Evolutionary conservation across 108 stramenopile genomes (phyloP).

Genomic region (Bacterosira constricta): DNA sequence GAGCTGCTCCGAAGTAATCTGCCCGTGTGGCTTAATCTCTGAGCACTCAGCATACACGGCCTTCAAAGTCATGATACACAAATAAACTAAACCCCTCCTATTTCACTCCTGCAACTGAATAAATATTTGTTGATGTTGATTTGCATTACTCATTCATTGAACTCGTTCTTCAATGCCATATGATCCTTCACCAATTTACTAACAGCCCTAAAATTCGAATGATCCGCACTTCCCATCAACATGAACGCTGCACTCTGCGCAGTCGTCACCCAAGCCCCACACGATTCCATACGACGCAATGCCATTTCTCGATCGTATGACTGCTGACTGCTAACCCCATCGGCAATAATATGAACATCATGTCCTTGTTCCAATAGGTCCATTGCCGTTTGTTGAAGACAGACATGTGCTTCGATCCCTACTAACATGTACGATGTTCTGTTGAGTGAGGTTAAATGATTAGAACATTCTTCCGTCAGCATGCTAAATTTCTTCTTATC

Average conservation of each 20-base stretch:
- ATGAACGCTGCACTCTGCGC: slow-evolving; percentile 89
- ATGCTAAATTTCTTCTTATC: slow-evolving; percentile 97
- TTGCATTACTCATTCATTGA: slow-evolving; percentile 48
- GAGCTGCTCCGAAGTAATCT: no score
- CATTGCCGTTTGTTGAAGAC: slow-evolving; percentile 90
- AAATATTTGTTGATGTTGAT: no score
- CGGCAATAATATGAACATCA: slow-evolving; percentile 90
- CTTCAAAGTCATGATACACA: no score
- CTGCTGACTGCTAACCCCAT: slow-evolving; percentile 86
- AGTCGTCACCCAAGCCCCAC: slow-evolving; percentile 84
- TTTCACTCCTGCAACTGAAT: no score
- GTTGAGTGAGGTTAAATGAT: slow-evolving; percentile 48
- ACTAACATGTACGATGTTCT: slow-evolving; percentile 77
- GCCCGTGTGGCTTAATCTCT: no score
- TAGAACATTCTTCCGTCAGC: slow-evolving; percentile 78
- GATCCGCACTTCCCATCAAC: slow-evolving; percentile 83
- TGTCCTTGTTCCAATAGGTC: slow-evolving; percentile 86
- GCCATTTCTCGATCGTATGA: slow-evolving; percentile 83
- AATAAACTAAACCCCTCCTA: no score
- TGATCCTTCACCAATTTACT: slow-evolving; percentile 85
- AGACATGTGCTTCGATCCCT: slow-evolving; percentile 98
- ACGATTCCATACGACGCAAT: slow-evolving; percentile 71
- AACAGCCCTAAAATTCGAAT: slow-evolving; percentile 84
- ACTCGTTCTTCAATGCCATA: slow-evolving; percentile 80
- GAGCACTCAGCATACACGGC: not conserved